These are phyloP conservation scores for Gymnopilus junonius DNA, from an alignment of 768 basidiomycete genomes.

Conservation along the genomic window DNA sequence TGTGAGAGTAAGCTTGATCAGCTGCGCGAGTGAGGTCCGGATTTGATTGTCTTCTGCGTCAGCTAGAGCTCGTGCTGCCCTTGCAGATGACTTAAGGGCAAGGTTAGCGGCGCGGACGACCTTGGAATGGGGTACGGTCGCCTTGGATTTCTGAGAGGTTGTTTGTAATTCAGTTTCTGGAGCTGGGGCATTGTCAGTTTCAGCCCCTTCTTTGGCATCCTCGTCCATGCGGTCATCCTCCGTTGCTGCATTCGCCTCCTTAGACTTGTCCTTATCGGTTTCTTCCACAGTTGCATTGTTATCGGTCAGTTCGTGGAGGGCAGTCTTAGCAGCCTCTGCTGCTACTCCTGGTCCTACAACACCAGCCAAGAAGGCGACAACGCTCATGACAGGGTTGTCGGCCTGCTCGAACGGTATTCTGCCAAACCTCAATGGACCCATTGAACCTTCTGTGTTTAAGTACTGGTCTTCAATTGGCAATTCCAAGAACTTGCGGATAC, in stretches of 20 bases:
- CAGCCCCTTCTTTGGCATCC: slow-evolving; percentile 35
- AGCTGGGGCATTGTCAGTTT: slow-evolving; percentile 38
- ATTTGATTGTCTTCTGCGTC: slow-evolving; percentile 84
- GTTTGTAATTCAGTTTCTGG: slow-evolving; percentile 10
- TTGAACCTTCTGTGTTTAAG: slow-evolving; percentile 73
- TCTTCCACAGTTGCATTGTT: slow-evolving; percentile 41
- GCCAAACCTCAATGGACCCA: slow-evolving; percentile 76
- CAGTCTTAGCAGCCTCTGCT: slow-evolving; percentile 91
- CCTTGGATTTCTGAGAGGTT: slow-evolving; percentile 38
- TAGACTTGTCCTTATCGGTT: slow-evolving; percentile 31
- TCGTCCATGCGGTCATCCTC: slow-evolving; percentile 55
- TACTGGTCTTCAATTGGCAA: slow-evolving; percentile 97
- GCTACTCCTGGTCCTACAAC: slow-evolving; percentile 91
- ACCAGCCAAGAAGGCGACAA: slow-evolving; percentile 95
- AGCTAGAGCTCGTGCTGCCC: slow-evolving; percentile 81
- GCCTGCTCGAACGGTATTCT: slow-evolving; percentile 91
- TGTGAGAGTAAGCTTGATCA: slow-evolving; percentile 83
- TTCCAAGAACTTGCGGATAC: slow-evolving; percentile 93
- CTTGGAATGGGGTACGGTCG: slow-evolving; percentile 68
- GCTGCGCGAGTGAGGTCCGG: slow-evolving; percentile 72
- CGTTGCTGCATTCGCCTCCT: slow-evolving; percentile 35
- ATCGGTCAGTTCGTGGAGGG: slow-evolving; percentile 79
- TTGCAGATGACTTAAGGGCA: slow-evolving; percentile 88
- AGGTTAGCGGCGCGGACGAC: slow-evolving; percentile 83
- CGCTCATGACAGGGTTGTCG: slow-evolving; percentile 98